Evolutionary conservation across 257 asterid species (phyloP).

Genomic region (Petunia axillaris): DNA sequence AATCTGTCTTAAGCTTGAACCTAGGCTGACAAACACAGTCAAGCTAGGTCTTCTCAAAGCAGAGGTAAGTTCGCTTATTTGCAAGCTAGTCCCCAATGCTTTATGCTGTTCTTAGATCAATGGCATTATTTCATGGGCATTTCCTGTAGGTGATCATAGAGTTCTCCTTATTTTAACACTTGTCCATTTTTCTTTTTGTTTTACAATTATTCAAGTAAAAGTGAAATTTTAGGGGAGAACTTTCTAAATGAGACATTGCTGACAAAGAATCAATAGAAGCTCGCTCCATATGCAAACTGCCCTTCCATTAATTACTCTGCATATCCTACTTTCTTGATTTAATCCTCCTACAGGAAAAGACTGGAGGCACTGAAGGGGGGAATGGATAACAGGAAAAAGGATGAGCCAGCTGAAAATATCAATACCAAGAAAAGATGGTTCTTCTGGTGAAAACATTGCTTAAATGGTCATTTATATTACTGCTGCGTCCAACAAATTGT

Average conservation of each 20-base stretch:
- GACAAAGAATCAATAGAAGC: background rate
- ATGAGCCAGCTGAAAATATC: slow-evolving; percentile 39
- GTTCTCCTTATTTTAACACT: background rate
- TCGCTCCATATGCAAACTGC: background rate
- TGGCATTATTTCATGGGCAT: background rate
- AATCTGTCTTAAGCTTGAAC: background rate
- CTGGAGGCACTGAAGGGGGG: slow-evolving; percentile 79
- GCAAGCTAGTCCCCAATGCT: background rate
- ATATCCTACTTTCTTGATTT: slow-evolving; percentile 9
- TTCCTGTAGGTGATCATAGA: no score
- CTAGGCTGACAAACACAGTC: background rate
- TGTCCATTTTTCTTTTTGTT: background rate
- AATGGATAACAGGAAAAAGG: slow-evolving; percentile 62
- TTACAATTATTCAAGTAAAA: background rate
- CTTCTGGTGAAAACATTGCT: slow-evolving; percentile 56
- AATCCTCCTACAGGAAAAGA: slow-evolving; percentile 52
- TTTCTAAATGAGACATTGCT: background rate
- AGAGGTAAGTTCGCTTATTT: background rate
- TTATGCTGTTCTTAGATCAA: background rate
- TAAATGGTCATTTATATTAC: background rate
- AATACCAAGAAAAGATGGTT: slow-evolving; percentile 66
- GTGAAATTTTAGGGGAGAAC: background rate
- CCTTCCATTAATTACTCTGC: background rate
- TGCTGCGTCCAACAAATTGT: slow-evolving; percentile 2
- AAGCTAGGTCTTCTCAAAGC: background rate